phyloP scores from a whole-genome alignment of 495 filamentous ascomycete species.

The Neurospora hispaniola region DNA sequence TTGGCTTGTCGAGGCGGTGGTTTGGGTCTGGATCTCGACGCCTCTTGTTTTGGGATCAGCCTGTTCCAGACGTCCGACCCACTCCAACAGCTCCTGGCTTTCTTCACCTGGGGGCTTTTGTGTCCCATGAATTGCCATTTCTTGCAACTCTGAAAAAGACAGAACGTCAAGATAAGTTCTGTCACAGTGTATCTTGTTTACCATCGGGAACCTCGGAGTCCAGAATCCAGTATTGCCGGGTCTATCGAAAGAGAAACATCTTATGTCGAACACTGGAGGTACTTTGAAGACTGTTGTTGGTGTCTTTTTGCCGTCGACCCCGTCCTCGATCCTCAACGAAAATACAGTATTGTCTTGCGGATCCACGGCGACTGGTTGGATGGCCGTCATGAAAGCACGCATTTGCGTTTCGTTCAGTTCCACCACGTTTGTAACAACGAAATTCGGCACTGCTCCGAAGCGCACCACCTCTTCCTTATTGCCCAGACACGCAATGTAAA shows the following conservation, averaged over 20 bases:
- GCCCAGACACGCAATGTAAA: slow-evolving; percentile 64
- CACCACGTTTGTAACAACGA: slow-evolving; percentile 49
- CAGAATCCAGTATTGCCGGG: slow-evolving; percentile 33
- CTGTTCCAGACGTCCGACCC: slow-evolving; percentile 43
- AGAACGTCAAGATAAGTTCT: slow-evolving; percentile 32
- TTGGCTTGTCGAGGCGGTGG: slow-evolving; percentile 4
- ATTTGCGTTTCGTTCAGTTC: slow-evolving; percentile 30
- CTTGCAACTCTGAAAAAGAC: slow-evolving; percentile 33
- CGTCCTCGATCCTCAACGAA: slow-evolving; percentile 19
- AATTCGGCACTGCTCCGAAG: slow-evolving; percentile 43
- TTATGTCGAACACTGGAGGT: slow-evolving; percentile 36
- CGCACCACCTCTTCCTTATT: slow-evolving; percentile 57
- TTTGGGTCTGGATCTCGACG: slow-evolving; percentile 13
- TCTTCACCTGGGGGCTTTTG: slow-evolving; percentile 37
- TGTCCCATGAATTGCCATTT: slow-evolving; percentile 28
- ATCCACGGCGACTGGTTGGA: slow-evolving; percentile 23
- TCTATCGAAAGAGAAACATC: slow-evolving; percentile 38
- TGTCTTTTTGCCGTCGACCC: slow-evolving; percentile 23
- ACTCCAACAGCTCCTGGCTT: slow-evolving; percentile 41
- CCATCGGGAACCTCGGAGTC: slow-evolving; percentile 35
- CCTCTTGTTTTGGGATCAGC: slow-evolving; percentile 28
- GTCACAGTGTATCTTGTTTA: slow-evolving; percentile 38
- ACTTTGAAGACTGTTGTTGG: slow-evolving; percentile 27
- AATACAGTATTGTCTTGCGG: slow-evolving; percentile 22
- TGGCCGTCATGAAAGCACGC: slow-evolving; percentile 20